phyloP scores from a whole-genome alignment of 2,329 filamentous ascomycete genomes.

The Exophiala phaeomuriformis region DNA sequence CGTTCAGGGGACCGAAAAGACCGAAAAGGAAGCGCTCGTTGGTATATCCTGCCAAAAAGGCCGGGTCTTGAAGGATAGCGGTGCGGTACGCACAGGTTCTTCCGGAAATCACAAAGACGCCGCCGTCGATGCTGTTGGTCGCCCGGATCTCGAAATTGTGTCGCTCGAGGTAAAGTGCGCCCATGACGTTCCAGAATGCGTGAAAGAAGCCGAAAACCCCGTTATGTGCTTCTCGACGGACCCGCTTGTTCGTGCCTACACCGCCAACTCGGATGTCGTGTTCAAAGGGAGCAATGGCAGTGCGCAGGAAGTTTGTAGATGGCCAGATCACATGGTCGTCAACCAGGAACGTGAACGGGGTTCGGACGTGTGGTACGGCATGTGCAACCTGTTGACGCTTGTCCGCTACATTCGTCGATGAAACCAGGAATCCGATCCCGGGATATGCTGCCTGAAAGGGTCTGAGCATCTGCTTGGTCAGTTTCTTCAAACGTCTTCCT shows the following conservation, averaged over 20 bases:
- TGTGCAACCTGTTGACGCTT: conserved; percentile 46
- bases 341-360: conserved; percentile 40
- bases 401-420: conserved; percentile 34
- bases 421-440: conserved; percentile 27
- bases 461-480: conserved; percentile 7
- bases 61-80: conserved; percentile 40
- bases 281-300: conserved; percentile 40
- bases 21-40: conserved; percentile 48
- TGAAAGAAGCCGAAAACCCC: conserved; percentile 12
- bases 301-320: conserved; percentile 34
- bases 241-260: conserved; percentile 52
- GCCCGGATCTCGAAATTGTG: conserved; percentile 57
- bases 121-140: conserved; percentile 52
- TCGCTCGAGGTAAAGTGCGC: conserved; percentile 52
- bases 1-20: conserved; percentile 41
- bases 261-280: conserved; percentile 43
- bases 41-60: conserved; percentile 41
- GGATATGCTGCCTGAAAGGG: conserved; percentile 4
- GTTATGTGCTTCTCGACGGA: conserved; percentile 34
- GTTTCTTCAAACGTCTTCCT: conserved; percentile 27
- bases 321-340: conserved; percentile 53
- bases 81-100: conserved; percentile 49
- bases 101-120: conserved; percentile 53
- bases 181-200: conserved; percentile 49
- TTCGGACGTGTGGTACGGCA: conserved; percentile 36